A percentile compares a stretch with the other conserved stretches of the same genome.
Conservation (phyloP, 352 stramenopile species). For the Pythium folliculosum region DNA sequence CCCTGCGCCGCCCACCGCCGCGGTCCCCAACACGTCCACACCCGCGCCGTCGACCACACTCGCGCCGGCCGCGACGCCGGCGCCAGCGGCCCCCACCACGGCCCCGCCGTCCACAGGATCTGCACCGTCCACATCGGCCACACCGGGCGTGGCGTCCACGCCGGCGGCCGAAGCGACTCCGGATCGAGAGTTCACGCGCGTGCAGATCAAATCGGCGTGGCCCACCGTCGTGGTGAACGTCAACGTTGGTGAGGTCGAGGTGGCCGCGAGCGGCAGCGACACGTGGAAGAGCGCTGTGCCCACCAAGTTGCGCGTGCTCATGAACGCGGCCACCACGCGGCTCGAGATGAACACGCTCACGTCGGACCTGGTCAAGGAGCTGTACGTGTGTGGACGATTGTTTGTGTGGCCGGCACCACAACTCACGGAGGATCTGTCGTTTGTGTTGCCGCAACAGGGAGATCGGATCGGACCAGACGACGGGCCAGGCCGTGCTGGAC, state of each 20-base stretch:
- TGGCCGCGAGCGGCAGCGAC: not conserved
- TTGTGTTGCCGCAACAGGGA: not conserved
- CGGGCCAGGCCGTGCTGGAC: not conserved
- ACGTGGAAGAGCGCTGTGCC: not conserved
- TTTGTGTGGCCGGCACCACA: not conserved
- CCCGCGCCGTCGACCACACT: too few species aligned
- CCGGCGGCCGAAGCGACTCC: not conserved
- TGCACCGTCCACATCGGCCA: not conserved
- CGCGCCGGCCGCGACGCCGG: not conserved
- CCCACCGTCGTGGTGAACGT: not conserved
- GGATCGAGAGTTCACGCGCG: not conserved
- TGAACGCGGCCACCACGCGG: not conserved
- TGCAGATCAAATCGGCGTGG: not conserved
- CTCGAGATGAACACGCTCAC: not conserved
- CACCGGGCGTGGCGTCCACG: not conserved
- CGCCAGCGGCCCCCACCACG: not conserved
- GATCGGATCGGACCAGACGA: conserved; percentile 4
- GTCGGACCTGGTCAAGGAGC: not conserved
- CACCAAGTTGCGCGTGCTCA: conserved; percentile 12
- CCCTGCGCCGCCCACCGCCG: not conserved
- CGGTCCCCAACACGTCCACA: not conserved
- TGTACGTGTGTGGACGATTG: conserved; percentile 2
- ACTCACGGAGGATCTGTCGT: not conserved
- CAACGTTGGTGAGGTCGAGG: not conserved
- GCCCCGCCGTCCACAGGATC: not conserved